A percentile compares a stretch with the other conserved stretches of the same genome.
These are phyloP conservation scores for Conidiobolus incongruus DNA, from an alignment of 371 early-diverging fungal species.

Conservation along the genomic window DNA sequence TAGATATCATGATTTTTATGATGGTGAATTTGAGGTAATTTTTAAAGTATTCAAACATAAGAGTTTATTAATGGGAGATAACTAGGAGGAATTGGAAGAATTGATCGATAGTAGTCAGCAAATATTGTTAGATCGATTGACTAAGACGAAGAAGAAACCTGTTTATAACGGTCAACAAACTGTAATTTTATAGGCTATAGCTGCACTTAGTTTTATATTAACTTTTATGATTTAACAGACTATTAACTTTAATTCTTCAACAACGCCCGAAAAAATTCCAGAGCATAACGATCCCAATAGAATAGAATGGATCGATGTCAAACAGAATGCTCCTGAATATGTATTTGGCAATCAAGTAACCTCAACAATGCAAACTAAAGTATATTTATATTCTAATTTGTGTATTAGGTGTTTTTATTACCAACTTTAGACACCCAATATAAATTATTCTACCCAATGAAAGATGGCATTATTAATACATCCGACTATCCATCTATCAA, in stretches of 20 bases:
- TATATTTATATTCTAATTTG: neutral
- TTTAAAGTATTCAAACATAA: neutral
- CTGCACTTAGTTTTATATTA: too few species aligned
- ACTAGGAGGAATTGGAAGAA: slow-evolving; percentile 5
- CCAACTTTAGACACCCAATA: slow-evolving; percentile 13
- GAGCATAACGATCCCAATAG: slow-evolving; percentile 81
- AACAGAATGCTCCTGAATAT: slow-evolving; percentile 12
- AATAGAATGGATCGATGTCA: slow-evolving; percentile 54
- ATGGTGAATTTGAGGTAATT: neutral
- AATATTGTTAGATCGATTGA: neutral
- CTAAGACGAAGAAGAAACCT: neutral
- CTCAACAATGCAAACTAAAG: neutral
- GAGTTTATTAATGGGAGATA: neutral
- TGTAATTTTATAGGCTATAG: too few species aligned
- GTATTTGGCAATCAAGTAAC: slow-evolving; percentile 38
- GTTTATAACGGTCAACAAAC: slow-evolving; percentile 51
- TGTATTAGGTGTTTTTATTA: slow-evolving; percentile 9
- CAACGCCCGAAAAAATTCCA: slow-evolving; percentile 37
- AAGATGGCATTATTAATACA: slow-evolving; percentile 45
- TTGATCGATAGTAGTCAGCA: neutral
- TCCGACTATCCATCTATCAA: slow-evolving; percentile 39
- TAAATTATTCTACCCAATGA: slow-evolving; percentile 34
- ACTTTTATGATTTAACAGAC: too few species aligned
- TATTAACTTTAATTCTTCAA: slow-evolving; percentile 37
- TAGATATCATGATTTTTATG: neutral